A percentile compares a stretch with the other conserved stretches of the same genome.
These are phyloP conservation scores for Epichloe amarillans DNA, from an alignment of 2,329 filamentous ascomycete genomes.

Conservation along the genomic window DNA sequence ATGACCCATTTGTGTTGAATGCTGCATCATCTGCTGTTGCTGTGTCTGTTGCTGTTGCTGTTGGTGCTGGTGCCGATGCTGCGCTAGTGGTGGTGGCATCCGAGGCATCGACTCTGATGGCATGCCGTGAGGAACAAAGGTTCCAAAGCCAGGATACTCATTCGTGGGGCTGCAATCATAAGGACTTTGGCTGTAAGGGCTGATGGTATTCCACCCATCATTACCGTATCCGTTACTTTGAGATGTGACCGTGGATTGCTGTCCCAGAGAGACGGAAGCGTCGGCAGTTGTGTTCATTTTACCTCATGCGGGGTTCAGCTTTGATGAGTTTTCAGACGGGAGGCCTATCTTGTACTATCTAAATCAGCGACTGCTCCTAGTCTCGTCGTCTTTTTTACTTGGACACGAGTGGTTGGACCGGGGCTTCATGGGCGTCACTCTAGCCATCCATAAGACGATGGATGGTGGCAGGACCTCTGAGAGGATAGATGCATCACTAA, in stretches of 20 bases:
- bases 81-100: constrained; percentile 36
- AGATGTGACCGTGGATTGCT: constrained; percentile 17
- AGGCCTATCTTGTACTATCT: neutral
- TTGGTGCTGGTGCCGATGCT: constrained; percentile 17
- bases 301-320: constrained; percentile 4
- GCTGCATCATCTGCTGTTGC: constrained; percentile 20
- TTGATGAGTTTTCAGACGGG: neutral
- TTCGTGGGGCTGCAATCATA: constrained; percentile 40
- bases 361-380: neutral
- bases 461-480: neutral
- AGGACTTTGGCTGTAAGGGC: constrained; percentile 49
- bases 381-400: neutral
- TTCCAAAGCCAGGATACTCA: constrained; percentile 46
- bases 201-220: constrained; percentile 43
- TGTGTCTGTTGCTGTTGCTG: constrained; percentile 10
- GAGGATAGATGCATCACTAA: neutral
- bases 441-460: neutral
- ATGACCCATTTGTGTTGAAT: constrained; percentile 34
- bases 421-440: neutral
- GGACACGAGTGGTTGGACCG: neutral
- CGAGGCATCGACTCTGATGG: constrained; percentile 36
- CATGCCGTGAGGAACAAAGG: constrained; percentile 41
- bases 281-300: constrained; percentile 22
- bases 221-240: constrained; percentile 21
- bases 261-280: constrained; percentile 18